Evolutionary conservation across 2,329 filamentous ascomycete genomes (phyloP).

Genomic region (Triangularia verruculosa): DNA sequence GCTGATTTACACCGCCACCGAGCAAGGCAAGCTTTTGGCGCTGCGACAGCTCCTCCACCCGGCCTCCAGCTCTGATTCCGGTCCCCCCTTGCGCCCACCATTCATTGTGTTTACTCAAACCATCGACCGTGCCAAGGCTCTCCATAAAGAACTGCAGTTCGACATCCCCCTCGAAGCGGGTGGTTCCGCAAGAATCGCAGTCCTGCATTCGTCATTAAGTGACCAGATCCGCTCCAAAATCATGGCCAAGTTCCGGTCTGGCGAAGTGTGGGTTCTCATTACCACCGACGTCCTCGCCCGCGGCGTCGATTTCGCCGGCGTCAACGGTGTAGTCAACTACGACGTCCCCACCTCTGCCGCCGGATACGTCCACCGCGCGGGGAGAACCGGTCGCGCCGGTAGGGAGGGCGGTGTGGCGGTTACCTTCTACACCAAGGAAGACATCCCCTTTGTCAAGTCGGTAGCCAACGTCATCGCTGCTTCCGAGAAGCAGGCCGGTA

Average conservation of each 20-base stretch:
- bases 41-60: slow-evolving; percentile 87
- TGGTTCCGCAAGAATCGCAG: slow-evolving; percentile 78
- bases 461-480: slow-evolving; percentile 89
- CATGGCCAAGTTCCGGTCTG: slow-evolving; percentile 85
- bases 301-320: slow-evolving; percentile 89
- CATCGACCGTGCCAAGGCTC: slow-evolving; percentile 81
- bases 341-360: slow-evolving; percentile 91
- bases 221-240: slow-evolving; percentile 72
- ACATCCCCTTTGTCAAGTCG: slow-evolving; percentile 82
- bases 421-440: slow-evolving; percentile 93
- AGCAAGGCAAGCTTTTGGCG: slow-evolving; percentile 89
- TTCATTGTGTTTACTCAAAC: slow-evolving; percentile 97
- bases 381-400: slow-evolving; percentile 84
- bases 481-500: slow-evolving; percentile 69
- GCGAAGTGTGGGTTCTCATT: slow-evolving; percentile 94
- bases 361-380: slow-evolving; percentile 88
- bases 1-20: slow-evolving; percentile 85
- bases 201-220: slow-evolving; percentile 83
- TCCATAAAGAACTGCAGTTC: slow-evolving; percentile 87
- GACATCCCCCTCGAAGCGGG: slow-evolving; percentile 89
- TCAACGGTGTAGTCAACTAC: slow-evolving; percentile 97
- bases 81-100: slow-evolving; percentile 70
- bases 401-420: slow-evolving; percentile 84
- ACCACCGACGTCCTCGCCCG: slow-evolving; percentile 91
- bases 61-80: slow-evolving; percentile 52